Evolutionary conservation across 768 basidiomycete species (phyloP), one percentile per base, ranked within the genome.

Genomic region (Gloeostereum incarnatum): DNA sequence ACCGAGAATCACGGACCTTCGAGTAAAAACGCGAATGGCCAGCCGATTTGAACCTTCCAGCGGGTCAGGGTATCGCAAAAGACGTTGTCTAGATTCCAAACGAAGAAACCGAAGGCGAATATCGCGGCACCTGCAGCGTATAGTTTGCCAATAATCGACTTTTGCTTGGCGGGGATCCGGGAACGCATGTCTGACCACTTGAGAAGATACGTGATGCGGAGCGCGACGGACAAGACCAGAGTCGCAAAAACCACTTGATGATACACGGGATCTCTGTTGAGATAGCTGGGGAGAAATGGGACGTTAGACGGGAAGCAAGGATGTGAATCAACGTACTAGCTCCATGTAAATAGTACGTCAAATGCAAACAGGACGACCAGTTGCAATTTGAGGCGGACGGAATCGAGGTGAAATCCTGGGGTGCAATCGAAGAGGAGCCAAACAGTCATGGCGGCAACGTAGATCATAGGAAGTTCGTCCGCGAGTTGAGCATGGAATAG

Each of bases 401-500:
- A 54, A 31, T 51, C 43, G 22, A 71, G 36, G 26, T 49, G 55
- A 44, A 71, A 80, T 2, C 78, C 78, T 3, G 66, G 71, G 37
- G 56, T 48, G 21, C 65, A 64, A 49, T 84, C 80, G 51, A 80
- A 75, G 13, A 80, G 55, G 23, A 83, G 56, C 53, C 71, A 80
- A 14, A 74, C 55, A 46, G 71, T 66, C 57, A 77, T 74, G 27
- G 73, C 73, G 4, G 72, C 71, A 38, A 79, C 73, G 51, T 80
- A 85, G 39, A 86, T 72, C 85, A 89, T 88, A 2, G 84, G 85
- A 6, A 90, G 62, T 52, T 90, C 86, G 48, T 90, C 86, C 24
- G 81, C 78, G 38, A 85, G 71, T 50, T 90, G 86, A 7, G 84
- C 83, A 45, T 77, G 69, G 55, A 76, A 90, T 26, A 73, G 62